These are phyloP conservation scores for Trametes cubensis DNA, from an alignment of 768 basidiomycete genomes.

Conservation along the genomic window DNA sequence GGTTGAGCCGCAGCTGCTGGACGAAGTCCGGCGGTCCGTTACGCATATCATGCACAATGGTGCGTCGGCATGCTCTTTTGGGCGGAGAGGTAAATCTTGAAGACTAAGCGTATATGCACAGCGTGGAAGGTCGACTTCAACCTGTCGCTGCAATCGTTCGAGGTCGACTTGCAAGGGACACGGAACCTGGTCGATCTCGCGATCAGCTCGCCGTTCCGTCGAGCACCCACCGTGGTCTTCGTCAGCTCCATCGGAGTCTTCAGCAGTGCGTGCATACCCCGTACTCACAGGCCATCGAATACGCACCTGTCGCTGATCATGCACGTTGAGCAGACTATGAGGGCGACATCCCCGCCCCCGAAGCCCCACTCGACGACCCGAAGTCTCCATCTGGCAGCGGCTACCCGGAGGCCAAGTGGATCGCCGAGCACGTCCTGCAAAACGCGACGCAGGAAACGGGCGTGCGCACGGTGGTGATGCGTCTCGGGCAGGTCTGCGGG, in stretches of 20 bases:
- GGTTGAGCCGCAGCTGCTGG: not conserved
- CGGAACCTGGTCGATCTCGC: slow-evolving; percentile 32
- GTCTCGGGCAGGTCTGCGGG: slow-evolving; percentile 42
- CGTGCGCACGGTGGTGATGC: slow-evolving; percentile 30
- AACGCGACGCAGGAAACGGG: slow-evolving; percentile 23
- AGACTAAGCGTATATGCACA: not conserved
- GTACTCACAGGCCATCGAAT: not conserved
- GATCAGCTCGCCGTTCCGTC: slow-evolving; percentile 18
- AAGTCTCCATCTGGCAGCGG: slow-evolving; percentile 30
- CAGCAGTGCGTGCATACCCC: slow-evolving; percentile 10
- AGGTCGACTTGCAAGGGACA: slow-evolving; percentile 27
- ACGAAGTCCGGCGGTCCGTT: slow-evolving; percentile 16
- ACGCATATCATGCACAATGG: slow-evolving; percentile 35
- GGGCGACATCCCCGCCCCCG: slow-evolving; percentile 2
- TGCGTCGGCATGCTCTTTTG: not conserved
- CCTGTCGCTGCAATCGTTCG: slow-evolving; percentile 28
- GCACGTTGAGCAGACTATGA: not conserved
- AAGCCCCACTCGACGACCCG: slow-evolving; percentile 9
- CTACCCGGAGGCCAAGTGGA: slow-evolving; percentile 40
- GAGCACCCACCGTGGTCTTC: slow-evolving; percentile 28
- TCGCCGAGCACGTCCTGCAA: slow-evolving; percentile 30
- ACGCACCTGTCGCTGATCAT: not conserved
- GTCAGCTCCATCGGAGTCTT: slow-evolving; percentile 32
- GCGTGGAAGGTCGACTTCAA: slow-evolving; percentile 37
- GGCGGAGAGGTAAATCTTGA: not conserved